Base-by-base conservation (phyloP, 2,329 filamentous ascomycete species). In the Leptodontidium sp. region DNA sequence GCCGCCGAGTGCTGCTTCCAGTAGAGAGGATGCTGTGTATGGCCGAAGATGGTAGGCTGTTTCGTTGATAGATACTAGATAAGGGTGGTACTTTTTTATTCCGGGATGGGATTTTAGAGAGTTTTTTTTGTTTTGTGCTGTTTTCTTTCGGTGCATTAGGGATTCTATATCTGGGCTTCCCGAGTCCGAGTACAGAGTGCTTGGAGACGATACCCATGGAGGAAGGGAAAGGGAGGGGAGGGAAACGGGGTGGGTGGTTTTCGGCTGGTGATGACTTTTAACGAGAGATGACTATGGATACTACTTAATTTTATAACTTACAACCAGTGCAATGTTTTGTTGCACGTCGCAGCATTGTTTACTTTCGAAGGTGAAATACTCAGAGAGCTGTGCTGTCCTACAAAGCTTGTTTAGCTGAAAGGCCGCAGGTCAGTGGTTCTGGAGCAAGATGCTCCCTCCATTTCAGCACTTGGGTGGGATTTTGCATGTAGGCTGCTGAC, bases 21-120 rank as follows among this genome's bases (percentile, higher is more conserved):
- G 24, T 7, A 77, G 72, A 43, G 77, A 78, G 64, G 73, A 78
- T 72, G 66, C 50, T 32, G 68, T 79, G n/a, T 79, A 76, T 73
- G 75, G 76, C 57, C 73, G 77, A 69, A 61, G 77, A 62, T 79
- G 77, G 77, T 78, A 45, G 47, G 26, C 14, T 52, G 40, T 17
- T 50, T 53, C 32, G 15, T 35, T 49, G n/a, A 15, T 35, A 49
- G 40, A 49, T 14, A 14, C 24, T 49, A 49, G 40, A 59, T 43
- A 26, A 26, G n/a, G 35, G 38, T 9, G 21, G 3, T 6, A 49
- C 29, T 55, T 1, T 29, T 9, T 17, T 17, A 2, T 29, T 45
- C 17, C 43, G 4, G 9, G 24, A 24, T 53, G 61, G 35, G 1
- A 11, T n/a, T 50, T 50, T 47, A 62, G 43, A 62, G n/a, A 32